Evolutionary conservation across 805 yeast species (phyloP).

Genomic region (Scheffersomyces stipitis): DNA sequence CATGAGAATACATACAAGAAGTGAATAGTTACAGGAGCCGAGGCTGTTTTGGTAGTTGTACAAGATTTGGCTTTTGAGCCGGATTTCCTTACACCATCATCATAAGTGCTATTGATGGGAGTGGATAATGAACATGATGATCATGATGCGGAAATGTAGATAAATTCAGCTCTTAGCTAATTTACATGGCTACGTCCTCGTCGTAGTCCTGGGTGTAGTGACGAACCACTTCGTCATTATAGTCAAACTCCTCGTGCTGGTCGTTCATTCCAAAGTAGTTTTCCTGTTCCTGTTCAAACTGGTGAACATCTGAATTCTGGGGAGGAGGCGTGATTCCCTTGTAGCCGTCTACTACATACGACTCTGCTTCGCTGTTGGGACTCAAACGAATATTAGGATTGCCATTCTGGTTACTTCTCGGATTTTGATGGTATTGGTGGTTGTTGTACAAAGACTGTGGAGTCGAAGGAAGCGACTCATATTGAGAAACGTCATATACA

Average conservation of each 20-base stretch:
- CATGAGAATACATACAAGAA: too few species aligned
- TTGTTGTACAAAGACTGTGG: constrained; percentile 11
- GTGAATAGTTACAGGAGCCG: too few species aligned
- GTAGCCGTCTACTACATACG: constrained; percentile 38
- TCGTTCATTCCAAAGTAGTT: constrained; percentile 26
- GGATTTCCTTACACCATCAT: too few species aligned
- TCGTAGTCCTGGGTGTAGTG: constrained; percentile 1
- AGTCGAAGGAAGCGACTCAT: constrained; percentile 9
- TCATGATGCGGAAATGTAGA: too few species aligned
- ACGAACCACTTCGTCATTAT: constrained; percentile 3
- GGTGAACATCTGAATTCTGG: constrained; percentile 4
- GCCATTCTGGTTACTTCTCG: neutral
- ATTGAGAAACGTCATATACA: neutral
- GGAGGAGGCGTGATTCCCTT: constrained; percentile 13
- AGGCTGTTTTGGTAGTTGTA: too few species aligned
- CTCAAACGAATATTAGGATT: constrained; percentile 18
- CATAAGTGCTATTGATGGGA: too few species aligned
- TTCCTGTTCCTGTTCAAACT: constrained; percentile 27
- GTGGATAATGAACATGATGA: too few species aligned
- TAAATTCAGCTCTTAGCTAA: neutral
- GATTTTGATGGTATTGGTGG: constrained; percentile 4
- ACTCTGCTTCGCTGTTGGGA: constrained; percentile 40
- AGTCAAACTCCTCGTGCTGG: constrained; percentile 10
- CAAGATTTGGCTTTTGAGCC: too few species aligned
- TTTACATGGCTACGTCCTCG: neutral